Base-by-base conservation (phyloP, 345 rosid species). In the Heritiera littoralis region DNA sequence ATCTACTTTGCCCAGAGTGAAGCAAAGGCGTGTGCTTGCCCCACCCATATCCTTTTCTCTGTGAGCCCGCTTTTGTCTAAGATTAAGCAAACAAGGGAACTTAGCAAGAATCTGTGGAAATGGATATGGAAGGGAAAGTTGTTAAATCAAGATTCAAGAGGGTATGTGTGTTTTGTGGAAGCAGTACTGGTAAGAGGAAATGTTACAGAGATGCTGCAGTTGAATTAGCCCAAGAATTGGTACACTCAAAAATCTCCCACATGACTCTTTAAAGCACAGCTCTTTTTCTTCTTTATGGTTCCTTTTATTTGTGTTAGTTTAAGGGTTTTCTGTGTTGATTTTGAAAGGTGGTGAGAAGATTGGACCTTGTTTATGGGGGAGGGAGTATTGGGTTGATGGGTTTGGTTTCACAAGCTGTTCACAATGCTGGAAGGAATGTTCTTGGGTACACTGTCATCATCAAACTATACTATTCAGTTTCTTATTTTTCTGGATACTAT, bases 331-430 rank as follows among this genome's bases (percentile, higher is more conserved):
- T 56, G 13, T 72, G 77, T 63, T 58, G 72, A 72, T 45, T 55
- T 59, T 46, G 46, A 54, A 61, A 93, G 99, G 91, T 95, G 67
- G 86, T 77, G 30, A 95, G 85, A 78, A 89, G 91, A 79, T 68
- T 92, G 84, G 92, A 91, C 81, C 98, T 95, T 80, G 98, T 95
- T 43, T 95, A 93, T 77, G 99, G 98, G 52, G 99, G 99, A 76
- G 99, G 98, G 20, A 95, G 98, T 72, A 88, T 91, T 82, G 98
- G 97, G 59, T 87, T 95, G 18, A 95, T 95, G 99, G 99, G 99
- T 78, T 83, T 92, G 85, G 93, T 95, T 78, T 90, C 99, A 28
- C 92, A 87, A 80, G 90, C 92, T 77, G 98, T 95, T 74, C 89
- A 91, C 81, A 82, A 72, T 15, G 96, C 90, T 28, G 99, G 99